Percentiles rank a stretch among this genome's conserved stretches.
These are phyloP conservation scores for Yarrowia alimentaria DNA, from an alignment of 805 yeast genomes.

Conservation along the genomic window DNA sequence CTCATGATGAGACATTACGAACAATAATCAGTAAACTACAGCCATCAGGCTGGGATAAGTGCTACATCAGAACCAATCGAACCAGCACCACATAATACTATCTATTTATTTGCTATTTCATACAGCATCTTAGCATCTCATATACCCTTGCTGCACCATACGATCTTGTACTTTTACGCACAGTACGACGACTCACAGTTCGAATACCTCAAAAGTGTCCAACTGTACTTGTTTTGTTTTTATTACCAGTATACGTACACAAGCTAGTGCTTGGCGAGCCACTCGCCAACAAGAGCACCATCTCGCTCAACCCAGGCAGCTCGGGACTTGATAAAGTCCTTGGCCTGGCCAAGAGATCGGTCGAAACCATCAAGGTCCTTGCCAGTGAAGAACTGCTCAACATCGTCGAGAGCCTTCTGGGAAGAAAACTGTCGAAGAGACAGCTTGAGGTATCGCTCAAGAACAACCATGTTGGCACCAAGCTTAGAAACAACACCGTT, in stretches of 20 bases:
- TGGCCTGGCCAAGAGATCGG: conserved; percentile 54
- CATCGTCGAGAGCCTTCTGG: conserved; percentile 41
- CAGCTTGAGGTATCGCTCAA: conserved; percentile 48
- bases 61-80: too few relatives aligned
- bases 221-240: too few relatives aligned
- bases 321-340: conserved; percentile 54
- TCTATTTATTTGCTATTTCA: too few relatives aligned
- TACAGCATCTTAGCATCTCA: too few relatives aligned
- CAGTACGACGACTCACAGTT: too few relatives aligned
- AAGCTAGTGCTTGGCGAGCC: conserved; percentile 9
- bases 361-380: conserved; percentile 56
- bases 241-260: not conserved
- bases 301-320: conserved; percentile 54
- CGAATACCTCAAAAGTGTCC: too few relatives aligned
- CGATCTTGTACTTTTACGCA: too few relatives aligned
- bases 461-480: conserved; percentile 51
- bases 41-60: too few relatives aligned
- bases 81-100: too few relatives aligned
- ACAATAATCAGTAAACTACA: too few relatives aligned
- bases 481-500: conserved; percentile 44
- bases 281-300: conserved; percentile 42
- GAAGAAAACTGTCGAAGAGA: conserved; percentile 43
- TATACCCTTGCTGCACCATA: too few relatives aligned
- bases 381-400: conserved; percentile 46
- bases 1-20: too few relatives aligned